A percentile compares a stretch with the other conserved stretches of the same genome.
Evolutionary conservation across 2,329 filamentous ascomycete genomes (phyloP).

Genomic region (Microdochium nivale): DNA sequence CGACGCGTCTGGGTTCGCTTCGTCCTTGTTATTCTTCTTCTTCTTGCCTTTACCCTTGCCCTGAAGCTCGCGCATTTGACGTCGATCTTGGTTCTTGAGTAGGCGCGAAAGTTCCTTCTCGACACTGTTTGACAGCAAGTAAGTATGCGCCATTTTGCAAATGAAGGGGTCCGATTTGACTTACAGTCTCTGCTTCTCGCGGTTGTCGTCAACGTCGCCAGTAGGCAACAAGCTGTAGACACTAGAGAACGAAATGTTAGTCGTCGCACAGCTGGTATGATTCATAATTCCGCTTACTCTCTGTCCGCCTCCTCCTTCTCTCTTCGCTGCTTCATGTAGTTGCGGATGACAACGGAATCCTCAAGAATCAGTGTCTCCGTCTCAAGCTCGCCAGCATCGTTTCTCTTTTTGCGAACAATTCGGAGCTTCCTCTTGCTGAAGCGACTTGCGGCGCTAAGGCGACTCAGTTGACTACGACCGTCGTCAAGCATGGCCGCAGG

Average conservation of each 20-base stretch:
- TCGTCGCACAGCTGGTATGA: constrained; percentile 9
- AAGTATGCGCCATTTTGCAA: constrained; percentile 31
- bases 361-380: constrained; percentile 54
- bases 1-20: constrained; percentile 32
- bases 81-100: constrained; percentile 83
- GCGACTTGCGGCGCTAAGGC: constrained; percentile 60
- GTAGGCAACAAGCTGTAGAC: constrained; percentile 41
- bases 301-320: constrained; percentile 63
- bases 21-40: constrained; percentile 24
- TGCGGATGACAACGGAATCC: constrained; percentile 78
- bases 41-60: constrained; percentile 66
- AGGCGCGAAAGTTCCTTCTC: constrained; percentile 73
- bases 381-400: constrained; percentile 56
- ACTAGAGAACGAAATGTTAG: constrained; percentile 32
- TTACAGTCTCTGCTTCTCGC: constrained; percentile 35
- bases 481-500: constrained; percentile 66
- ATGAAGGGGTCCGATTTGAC: constrained; percentile 6
- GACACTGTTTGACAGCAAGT: constrained; percentile 36
- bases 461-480: constrained; percentile 69
- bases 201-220: constrained; percentile 41
- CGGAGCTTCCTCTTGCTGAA: constrained; percentile 57
- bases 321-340: constrained; percentile 74
- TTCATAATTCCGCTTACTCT: constrained; percentile 51
- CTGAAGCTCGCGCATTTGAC: constrained; percentile 82
- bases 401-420: constrained; percentile 62